A percentile compares a stretch with the other conserved stretches of the same genome.
Conservation (phyloP, 1,139 yeast genomes). For the Scheffersomyces parashehatae region DNA sequence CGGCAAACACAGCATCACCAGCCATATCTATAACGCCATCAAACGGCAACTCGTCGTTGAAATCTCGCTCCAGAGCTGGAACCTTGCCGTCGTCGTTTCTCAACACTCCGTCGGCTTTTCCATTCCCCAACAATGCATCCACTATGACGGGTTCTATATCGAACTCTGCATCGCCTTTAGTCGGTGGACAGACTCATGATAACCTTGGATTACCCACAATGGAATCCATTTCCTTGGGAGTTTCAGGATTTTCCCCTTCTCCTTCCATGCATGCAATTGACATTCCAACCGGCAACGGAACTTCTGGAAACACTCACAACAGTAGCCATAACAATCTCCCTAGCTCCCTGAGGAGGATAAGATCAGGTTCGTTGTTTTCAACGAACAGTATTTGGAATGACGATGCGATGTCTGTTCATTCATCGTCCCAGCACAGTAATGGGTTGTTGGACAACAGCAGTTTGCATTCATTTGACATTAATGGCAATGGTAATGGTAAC, state of each 20-base stretch:
- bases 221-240: conserved; percentile 26
- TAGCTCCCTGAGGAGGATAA: conserved; percentile 26
- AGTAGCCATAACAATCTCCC: conserved; percentile 1
- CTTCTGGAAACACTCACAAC: neutral
- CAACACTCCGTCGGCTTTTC: conserved; percentile 9
- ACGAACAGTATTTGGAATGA: conserved; percentile 52
- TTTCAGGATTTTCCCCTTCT: conserved; percentile 16
- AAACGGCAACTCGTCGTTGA: conserved; percentile 9
- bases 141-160: conserved; percentile 8
- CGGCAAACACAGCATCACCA: conserved; percentile 32
- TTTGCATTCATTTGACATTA: conserved; percentile 14
- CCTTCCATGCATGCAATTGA: conserved; percentile 20
- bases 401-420: conserved; percentile 23
- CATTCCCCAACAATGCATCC: conserved; percentile 1
- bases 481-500: conserved; percentile 6
- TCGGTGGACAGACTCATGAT: conserved; percentile 16
- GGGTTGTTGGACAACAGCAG: conserved; percentile 15
- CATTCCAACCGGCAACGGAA: conserved; percentile 13
- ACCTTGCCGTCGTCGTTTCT: conserved; percentile 52
- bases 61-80: conserved; percentile 55
- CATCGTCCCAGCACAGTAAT: conserved; percentile 16
- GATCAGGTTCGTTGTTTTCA: conserved; percentile 48
- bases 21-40: conserved; percentile 33
- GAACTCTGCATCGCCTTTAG: conserved; percentile 18
- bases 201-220: conserved; percentile 16